Evolutionary conservation across 106 monocot genomes (phyloP), one percentile per base, ranked within the genome.

Genomic region (Dactylorhiza incarnata): DNA sequence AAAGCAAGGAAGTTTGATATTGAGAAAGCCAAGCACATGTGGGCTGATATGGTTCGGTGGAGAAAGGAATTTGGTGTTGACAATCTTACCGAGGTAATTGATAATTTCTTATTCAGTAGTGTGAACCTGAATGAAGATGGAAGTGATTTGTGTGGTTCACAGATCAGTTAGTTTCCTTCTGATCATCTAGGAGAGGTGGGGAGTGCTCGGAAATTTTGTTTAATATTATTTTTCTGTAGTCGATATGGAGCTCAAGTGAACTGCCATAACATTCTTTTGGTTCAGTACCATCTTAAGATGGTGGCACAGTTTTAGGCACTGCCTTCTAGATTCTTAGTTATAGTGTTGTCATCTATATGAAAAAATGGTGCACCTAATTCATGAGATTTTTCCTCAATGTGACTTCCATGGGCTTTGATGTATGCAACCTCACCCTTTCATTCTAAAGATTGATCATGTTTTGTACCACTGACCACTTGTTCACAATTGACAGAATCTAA

Each of bases 11-110:
- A 89, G 76, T 92, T 92, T 77, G 88, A 92, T 86, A 59, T 92
- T 62, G 92, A 86, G 50, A 89, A 92, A 81, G 86, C 92, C 48
- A 92, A 87, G 76, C 91, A 89, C n/a, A 91, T 91, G 91, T 91
- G 91, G 91, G 65, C 84, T 61, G 91, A 92, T 76, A 92, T 92
- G 92, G 82, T 92, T 62, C 79, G 81, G 5, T 92, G 92, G 92
- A 86, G 89, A 74, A 86, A 81, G 79, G 86, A 92, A 43, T 89
- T 84, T 77, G 86, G 81, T 48, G 74, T 75, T 45, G 92, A 92
- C 67, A 83, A 81, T 55, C 80, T 92, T 56, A 17, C 79, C 61
- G 81, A 86, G 83, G 88, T 81, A 79, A 46, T 17, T 9, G 13
- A 46, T 15, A 20, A 45, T 75, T 51, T 56, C 66, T 66, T 66